A percentile compares a stretch with the other conserved stretches of the same genome.
Conservation (phyloP, 495 filamentous ascomycete genomes). For the Penicillium ochrochloron region DNA sequence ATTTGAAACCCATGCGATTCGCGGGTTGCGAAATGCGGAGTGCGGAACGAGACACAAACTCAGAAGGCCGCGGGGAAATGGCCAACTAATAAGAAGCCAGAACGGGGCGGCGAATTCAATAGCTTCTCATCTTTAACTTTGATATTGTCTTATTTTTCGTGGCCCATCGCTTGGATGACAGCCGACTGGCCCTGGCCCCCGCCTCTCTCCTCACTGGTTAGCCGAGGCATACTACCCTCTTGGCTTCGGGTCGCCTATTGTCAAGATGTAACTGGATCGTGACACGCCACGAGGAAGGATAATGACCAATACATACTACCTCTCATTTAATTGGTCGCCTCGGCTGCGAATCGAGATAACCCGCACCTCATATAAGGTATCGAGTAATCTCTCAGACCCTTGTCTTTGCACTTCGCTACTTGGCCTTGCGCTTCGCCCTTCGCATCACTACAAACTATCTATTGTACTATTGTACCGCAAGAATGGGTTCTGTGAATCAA, state of each 20-base stretch:
- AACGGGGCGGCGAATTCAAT: constrained; percentile 4
- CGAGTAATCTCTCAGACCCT: background rate
- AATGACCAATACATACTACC: background rate
- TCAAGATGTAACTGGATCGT: background rate
- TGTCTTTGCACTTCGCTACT: background rate
- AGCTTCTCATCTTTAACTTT: background rate
- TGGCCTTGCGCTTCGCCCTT: background rate
- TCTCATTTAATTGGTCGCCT: background rate
- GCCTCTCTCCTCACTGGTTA: constrained; percentile 6
- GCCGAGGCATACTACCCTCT: constrained; percentile 10
- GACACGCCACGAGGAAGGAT: background rate
- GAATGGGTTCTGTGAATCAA: constrained; percentile 11
- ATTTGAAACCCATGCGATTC: background rate
- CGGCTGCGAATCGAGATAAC: background rate
- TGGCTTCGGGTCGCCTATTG: constrained; percentile 1
- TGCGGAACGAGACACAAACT: background rate
- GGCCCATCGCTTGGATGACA: background rate
- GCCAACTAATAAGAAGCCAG: constrained; percentile 5
- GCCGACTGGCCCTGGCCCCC: background rate
- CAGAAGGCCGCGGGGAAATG: background rate
- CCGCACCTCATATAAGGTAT: background rate
- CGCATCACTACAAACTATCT: no score
- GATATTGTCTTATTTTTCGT: background rate
- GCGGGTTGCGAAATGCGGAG: background rate
- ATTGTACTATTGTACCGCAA: background rate